Evolutionary conservation across 179 eudicot genomes (phyloP).

Genomic region (Drosera spatulata): DNA sequence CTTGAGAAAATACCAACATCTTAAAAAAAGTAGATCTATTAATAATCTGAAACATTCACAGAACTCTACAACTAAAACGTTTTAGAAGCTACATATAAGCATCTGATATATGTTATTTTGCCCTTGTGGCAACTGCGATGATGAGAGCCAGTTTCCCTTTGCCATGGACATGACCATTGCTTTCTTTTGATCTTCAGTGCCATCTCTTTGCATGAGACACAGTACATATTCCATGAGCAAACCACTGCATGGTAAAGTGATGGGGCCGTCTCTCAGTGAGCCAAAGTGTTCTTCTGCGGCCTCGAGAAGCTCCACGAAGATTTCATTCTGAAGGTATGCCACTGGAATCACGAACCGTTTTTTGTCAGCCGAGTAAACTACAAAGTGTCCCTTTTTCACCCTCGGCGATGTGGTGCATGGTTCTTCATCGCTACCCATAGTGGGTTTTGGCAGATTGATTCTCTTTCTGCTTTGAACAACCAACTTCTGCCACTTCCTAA

Average conservation of each 20-base stretch:
- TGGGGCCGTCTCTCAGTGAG: constrained; percentile 7
- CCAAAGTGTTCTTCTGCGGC: constrained; percentile 20
- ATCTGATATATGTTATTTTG: neutral
- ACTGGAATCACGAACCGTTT: constrained; percentile 12
- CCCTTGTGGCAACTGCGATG: neutral
- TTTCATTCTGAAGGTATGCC: constrained; percentile 10
- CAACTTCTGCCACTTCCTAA: constrained; percentile 23
- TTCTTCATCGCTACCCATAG: neutral
- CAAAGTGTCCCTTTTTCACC: constrained; percentile 11
- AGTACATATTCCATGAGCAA: constrained; percentile 10
- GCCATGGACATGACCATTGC: constrained; percentile 6
- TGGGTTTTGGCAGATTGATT: neutral
- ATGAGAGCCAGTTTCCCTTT: neutral
- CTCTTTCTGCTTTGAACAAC: constrained; percentile 14
- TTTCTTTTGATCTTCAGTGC: neutral
- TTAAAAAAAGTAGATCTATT: no score
- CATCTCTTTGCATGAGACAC: constrained; percentile 1
- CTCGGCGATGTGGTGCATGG: neutral
- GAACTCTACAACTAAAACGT: neutral
- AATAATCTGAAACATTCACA: neutral
- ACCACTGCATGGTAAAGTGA: constrained; percentile 10
- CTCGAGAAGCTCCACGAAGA: constrained; percentile 8
- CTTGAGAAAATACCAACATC: no score
- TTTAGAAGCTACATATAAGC: neutral
- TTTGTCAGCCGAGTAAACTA: constrained; percentile 8